Conservation (phyloP, 805 yeast genomes). For the Candida pseudoglaebosa region DNA sequence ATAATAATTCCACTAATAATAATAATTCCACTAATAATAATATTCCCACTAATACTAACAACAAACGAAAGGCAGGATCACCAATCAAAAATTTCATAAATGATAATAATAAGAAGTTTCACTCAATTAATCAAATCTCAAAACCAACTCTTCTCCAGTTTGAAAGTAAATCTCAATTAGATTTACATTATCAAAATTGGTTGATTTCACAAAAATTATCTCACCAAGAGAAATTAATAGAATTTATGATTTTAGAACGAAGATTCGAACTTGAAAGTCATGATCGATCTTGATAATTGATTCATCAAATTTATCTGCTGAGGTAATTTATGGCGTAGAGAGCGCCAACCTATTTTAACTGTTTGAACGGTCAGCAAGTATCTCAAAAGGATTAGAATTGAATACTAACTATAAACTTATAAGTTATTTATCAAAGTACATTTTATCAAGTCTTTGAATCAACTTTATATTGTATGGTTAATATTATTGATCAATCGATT, state of each 20-base stretch:
- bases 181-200: constrained; percentile 31
- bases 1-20: neutral
- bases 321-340: no score
- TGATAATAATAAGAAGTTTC: constrained; percentile 5
- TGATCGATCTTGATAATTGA: neutral
- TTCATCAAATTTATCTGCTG: neutral
- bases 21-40: constrained; percentile 15
- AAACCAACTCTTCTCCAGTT: neutral
- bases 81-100: constrained; percentile 3
- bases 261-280: constrained; percentile 10
- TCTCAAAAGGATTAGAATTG: no score
- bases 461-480: no score
- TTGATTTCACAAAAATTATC: constrained; percentile 19
- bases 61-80: constrained; percentile 8
- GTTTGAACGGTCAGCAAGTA: no score
- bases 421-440: no score
- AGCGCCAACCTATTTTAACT: no score
- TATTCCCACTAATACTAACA: neutral
- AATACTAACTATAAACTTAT: no score
- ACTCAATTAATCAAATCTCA: constrained; percentile 1
- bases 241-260: constrained; percentile 31
- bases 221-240: constrained; percentile 19
- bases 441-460: no score
- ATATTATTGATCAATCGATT: no score
- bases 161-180: constrained; percentile 10